Conservation (phyloP, 2,329 filamentous ascomycete species). For the Drechmeria coniospora region DNA sequence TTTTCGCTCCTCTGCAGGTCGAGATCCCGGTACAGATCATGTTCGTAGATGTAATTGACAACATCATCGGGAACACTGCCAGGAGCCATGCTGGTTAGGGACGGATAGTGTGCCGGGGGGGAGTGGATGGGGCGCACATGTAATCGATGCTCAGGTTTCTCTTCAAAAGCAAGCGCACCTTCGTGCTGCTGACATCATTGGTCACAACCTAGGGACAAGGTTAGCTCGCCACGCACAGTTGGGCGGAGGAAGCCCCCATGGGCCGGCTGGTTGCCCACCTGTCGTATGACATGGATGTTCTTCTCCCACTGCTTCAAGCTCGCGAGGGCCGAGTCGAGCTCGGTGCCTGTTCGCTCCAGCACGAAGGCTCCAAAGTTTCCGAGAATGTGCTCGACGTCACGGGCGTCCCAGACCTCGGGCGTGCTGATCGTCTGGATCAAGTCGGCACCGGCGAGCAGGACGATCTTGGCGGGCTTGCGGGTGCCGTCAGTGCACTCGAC, state of each 20-base stretch:
- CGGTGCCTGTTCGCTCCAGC: slow-evolving; percentile 75
- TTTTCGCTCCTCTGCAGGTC: slow-evolving; percentile 12
- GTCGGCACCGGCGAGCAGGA: slow-evolving; percentile 67
- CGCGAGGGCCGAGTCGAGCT: slow-evolving; percentile 77
- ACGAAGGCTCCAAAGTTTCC: slow-evolving; percentile 72
- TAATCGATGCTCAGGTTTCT: slow-evolving; percentile 74
- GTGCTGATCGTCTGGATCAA: slow-evolving; percentile 60
- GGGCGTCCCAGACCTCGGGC: slow-evolving; percentile 64
- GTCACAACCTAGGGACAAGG: slow-evolving; percentile 39
- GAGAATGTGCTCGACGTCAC: slow-evolving; percentile 79
- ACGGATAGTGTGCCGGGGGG: not conserved
- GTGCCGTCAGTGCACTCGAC: slow-evolving; percentile 52
- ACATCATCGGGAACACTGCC: slow-evolving; percentile 48
- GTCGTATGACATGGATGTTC: slow-evolving; percentile 72
- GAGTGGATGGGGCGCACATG: slow-evolving; percentile 11
- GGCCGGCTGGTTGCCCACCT: too few relatives aligned
- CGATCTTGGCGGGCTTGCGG: slow-evolving; percentile 54
- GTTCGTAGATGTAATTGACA: slow-evolving; percentile 56
- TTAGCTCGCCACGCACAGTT: not conserved
- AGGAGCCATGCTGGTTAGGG: slow-evolving; percentile 1
- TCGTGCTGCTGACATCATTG: slow-evolving; percentile 68
- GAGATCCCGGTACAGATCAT: slow-evolving; percentile 45
- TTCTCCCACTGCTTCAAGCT: slow-evolving; percentile 68
- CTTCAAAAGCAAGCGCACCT: slow-evolving; percentile 68
- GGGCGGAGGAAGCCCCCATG: too few relatives aligned